A percentile compares a stretch with the other conserved stretches of the same genome.
Conservation (phyloP, 139 green algal species). For the Spirogloea muscicola region DNA sequence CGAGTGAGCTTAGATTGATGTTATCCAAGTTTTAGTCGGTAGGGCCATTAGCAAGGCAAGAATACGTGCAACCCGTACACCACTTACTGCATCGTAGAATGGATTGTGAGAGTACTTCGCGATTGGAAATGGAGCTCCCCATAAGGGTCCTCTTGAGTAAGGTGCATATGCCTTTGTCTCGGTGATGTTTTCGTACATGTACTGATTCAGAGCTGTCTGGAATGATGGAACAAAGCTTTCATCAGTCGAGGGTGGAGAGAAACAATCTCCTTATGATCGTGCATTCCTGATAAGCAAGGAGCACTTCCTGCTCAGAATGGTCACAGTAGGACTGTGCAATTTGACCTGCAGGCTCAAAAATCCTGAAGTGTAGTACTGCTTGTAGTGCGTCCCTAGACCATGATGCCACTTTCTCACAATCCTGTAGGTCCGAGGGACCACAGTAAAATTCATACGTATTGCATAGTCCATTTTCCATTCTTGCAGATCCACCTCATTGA, state of each 20-base stretch:
- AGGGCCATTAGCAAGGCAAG: too few species aligned
- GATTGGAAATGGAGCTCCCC: slow-evolving; percentile 39
- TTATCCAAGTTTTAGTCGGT: too few species aligned
- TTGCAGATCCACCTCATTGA: slow-evolving; percentile 25
- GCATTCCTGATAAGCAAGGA: too few species aligned
- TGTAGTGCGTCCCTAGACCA: slow-evolving; percentile 14
- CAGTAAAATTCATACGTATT: slow-evolving; percentile 47
- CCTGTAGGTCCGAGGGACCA: slow-evolving; percentile 30
- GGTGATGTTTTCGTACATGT: too few species aligned
- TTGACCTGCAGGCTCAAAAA: slow-evolving; percentile 43
- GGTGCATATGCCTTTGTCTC: too few species aligned
- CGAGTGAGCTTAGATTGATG: too few species aligned
- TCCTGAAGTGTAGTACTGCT: slow-evolving; percentile 33
- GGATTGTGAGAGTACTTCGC: slow-evolving; percentile 27
- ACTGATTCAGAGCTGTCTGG: too few species aligned
- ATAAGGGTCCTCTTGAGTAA: too few species aligned
- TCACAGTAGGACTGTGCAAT: not conserved
- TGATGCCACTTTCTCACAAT: slow-evolving; percentile 15
- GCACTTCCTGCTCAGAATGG: too few species aligned
- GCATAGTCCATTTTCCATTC: slow-evolving; percentile 27
- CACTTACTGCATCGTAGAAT: slow-evolving; percentile 44
- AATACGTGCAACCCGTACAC: too few species aligned
- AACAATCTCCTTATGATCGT: not conserved
- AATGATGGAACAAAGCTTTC: too few species aligned
- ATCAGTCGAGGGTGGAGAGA: too few species aligned